Evolutionary conservation across 345 rosid species (phyloP), one percentile per base, ranked within the genome.

Genomic region (Bruguiera parviflora): DNA sequence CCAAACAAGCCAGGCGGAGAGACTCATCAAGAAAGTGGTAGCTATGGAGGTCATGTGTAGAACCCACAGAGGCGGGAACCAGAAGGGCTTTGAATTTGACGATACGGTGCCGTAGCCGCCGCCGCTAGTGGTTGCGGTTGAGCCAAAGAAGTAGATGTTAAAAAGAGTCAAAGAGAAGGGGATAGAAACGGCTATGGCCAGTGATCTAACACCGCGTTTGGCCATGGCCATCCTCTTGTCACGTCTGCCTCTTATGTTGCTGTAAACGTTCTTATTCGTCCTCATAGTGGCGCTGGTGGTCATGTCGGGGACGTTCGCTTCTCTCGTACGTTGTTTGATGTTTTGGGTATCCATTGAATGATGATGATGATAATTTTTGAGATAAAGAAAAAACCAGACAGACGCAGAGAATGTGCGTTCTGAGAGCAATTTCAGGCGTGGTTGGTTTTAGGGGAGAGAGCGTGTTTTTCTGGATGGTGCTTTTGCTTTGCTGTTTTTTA

Each of bases 1-100:
- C 98, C 97, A 94, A 6, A 91, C 87, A 16, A 94, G 85, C 98
- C 95, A 94, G 22, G 96, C 84, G 22, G 98, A 88, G 24, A 91
- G 82, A 2, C 90, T 89, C 90, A 86, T 88, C 73, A 94, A 46
- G 80, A 85, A 62, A 61, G 81, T 81, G 15, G 88, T 83, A 10
- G 63, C 75, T 66, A 88, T 1, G 71, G 88, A 78, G 15, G 85
- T 53, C 33, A 73, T 59, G 72, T 91, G 92, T 11, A 91, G 61
- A 52, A 85, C 63, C 97, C 95, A 91, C 32, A 75, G 32, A 35
- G 94, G 84, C 21, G 95, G 92, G 75, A 84, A 76, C 91, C 90
- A 81, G 57, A 85, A 71, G 4, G 87, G 83, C 46, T 67, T 77
- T 43, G 49, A 43, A 43, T 43, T 43, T 13, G 18, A 43, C 0